These are phyloP conservation scores for Scutellaria baicalensis DNA, from an alignment of 257 asterid genomes.

Conservation along the genomic window DNA sequence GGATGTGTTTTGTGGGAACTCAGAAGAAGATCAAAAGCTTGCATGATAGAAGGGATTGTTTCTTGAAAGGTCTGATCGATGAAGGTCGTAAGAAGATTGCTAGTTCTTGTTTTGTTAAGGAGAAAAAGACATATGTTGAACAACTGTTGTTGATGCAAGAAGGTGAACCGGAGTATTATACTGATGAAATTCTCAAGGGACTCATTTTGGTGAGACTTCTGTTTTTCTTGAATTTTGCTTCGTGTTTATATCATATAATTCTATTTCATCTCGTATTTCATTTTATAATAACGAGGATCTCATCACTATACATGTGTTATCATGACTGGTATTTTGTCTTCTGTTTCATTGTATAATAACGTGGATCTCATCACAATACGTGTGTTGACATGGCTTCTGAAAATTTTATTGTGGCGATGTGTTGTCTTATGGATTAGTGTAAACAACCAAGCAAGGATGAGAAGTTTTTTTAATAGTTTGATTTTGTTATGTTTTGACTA, in stretches of 20 bases:
- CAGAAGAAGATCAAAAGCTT: slow-evolving; percentile 9
- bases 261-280: neutral
- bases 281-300: neutral
- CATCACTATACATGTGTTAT: too few relatives aligned
- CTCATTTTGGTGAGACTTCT: slow-evolving; percentile 20
- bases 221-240: neutral
- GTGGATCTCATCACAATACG: neutral
- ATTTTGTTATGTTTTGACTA: too few relatives aligned
- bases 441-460: too few relatives aligned
- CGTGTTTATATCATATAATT: neutral
- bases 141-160: slow-evolving; percentile 12
- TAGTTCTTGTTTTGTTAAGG: neutral
- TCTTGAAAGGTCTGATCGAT: slow-evolving; percentile 19
- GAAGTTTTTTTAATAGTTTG: too few relatives aligned
- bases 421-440: neutral
- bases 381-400: neutral
- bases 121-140: slow-evolving; percentile 9
- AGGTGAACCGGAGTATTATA: slow-evolving; percentile 19
- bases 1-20: slow-evolving; percentile 20
- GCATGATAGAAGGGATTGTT: slow-evolving; percentile 9
- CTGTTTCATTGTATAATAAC: neutral
- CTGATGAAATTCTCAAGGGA: slow-evolving; percentile 24
- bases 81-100: slow-evolving; percentile 7
- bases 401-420: neutral
- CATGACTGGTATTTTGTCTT: too few relatives aligned